These are phyloP conservation scores for Termitomyces sp. DNA, from an alignment of 768 basidiomycete species.

Conservation along the genomic window DNA sequence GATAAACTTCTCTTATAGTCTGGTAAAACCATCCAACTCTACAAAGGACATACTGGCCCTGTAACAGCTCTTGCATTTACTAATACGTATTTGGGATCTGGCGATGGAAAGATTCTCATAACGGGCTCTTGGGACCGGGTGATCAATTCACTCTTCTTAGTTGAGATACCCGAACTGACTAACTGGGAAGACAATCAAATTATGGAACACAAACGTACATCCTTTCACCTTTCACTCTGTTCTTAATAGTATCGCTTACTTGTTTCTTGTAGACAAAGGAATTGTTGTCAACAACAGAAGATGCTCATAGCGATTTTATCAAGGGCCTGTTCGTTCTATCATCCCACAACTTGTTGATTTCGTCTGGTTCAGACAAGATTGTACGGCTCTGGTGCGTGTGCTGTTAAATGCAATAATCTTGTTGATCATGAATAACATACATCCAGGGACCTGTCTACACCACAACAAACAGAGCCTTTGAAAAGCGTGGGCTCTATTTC, in stretches of 20 bases:
- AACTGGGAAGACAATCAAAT: constrained; percentile 65
- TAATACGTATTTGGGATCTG: constrained; percentile 35
- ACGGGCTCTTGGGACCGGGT: constrained; percentile 96
- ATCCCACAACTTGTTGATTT: constrained; percentile 63
- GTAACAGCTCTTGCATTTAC: constrained; percentile 80
- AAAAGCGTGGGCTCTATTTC: constrained; percentile 65
- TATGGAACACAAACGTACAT: constrained; percentile 80
- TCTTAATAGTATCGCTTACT: background rate
- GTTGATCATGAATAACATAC: background rate
- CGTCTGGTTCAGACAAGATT: constrained; percentile 87
- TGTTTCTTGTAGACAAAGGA: constrained; percentile 53
- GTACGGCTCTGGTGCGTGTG: constrained; percentile 79
- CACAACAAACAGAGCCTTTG: constrained; percentile 38
- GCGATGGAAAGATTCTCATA: constrained; percentile 55
- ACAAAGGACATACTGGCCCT: constrained; percentile 84
- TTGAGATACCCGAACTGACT: constrained; percentile 1
- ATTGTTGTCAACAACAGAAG: constrained; percentile 60
- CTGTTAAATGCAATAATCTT: background rate
- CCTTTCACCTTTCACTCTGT: background rate
- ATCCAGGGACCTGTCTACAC: constrained; percentile 60
- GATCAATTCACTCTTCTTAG: background rate
- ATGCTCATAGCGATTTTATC: constrained; percentile 87
- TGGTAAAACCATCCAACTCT: constrained; percentile 73
- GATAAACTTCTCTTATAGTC: constrained; percentile 45
- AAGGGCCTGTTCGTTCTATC: constrained; percentile 79